Percentiles rank a stretch among this genome's conserved stretches.
Conservation (phyloP, 768 basidiomycete species). For the Xerocomellus dryophilus region DNA sequence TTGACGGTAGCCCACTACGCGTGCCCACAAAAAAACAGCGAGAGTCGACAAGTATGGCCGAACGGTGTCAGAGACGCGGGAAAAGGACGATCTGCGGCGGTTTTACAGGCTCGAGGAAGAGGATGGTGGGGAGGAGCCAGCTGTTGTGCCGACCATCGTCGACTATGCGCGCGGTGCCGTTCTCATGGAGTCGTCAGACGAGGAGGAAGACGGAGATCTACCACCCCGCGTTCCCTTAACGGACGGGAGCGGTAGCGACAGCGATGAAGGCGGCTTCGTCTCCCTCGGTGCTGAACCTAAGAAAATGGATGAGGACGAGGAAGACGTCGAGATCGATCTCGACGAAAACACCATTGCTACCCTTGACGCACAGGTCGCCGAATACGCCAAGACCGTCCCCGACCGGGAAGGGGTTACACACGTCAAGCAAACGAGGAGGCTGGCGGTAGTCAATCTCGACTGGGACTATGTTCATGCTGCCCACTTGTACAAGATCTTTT, state of each 20-base stretch:
- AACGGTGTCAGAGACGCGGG: constrained; percentile 59
- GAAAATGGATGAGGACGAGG: constrained; percentile 30
- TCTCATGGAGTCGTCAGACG: constrained; percentile 83
- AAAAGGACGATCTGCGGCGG: constrained; percentile 70
- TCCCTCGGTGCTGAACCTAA: constrained; percentile 45
- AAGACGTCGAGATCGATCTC: constrained; percentile 65
- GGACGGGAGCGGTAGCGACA: constrained; percentile 46
- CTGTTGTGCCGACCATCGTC: constrained; percentile 33
- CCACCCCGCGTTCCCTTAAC: constrained; percentile 11
- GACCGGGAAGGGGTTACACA: constrained; percentile 43
- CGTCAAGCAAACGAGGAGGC: constrained; percentile 53
- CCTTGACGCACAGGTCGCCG: constrained; percentile 71
- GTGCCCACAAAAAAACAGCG: constrained; percentile 30
- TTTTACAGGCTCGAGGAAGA: constrained; percentile 71
- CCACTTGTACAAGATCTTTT: constrained; percentile 90
- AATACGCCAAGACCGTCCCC: constrained; percentile 48
- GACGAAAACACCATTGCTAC: constrained; percentile 72
- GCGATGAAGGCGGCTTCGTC: constrained; percentile 47
- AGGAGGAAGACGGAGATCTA: constrained; percentile 44
- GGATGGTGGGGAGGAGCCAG: constrained; percentile 24
- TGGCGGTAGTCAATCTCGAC: constrained; percentile 94
- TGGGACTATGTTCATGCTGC: constrained; percentile 93
- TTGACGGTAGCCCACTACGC: neutral
- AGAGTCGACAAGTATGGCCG: constrained; percentile 92
- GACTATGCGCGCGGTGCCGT: constrained; percentile 92